Evolutionary conservation across 257 asterid species (phyloP), one percentile per base, ranked within the genome.

Genomic region (Solanum pinnatisectum): DNA sequence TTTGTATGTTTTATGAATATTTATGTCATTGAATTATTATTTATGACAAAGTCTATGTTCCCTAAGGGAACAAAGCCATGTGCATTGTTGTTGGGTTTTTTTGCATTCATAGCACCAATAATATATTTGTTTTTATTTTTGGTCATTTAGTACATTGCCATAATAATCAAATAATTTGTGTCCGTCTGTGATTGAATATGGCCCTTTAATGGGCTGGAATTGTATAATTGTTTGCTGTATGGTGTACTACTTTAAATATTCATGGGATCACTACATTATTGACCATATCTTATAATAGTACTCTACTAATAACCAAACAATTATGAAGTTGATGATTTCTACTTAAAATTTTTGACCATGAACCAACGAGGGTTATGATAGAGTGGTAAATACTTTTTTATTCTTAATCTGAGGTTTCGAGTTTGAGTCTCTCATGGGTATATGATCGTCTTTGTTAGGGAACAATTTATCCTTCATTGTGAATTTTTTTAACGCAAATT

Each of bases 31-130:
- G 88, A 89, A 89, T 88, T 91, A 27, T 73, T 92, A 37, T 35
- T 89, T 87, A 92, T 88, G 88, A 89, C 90, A 84, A 86, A 84
- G 86, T 90, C 67, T 90, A 89, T 90, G 89, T 56, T 86, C 52
- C 68, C 33, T 33, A 71, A 85, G 96, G 98, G 96, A 91, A 93
- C 96, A 94, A 87, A 72, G 68, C 91, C 98, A 94, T 93, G 98
- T 94, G 98, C 91, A 90, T 71, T 91, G 94, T 93, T 91, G 88
- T 89, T 91, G 94, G 95, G 86, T 52, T 60, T 73, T 84, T 86
- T 89, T 90, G 88, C 91, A 90, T 85, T 91, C 72, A 88, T 90
- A 87, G 49, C 18, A 56, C 86, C 44, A 90, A 86, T 88, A 83
- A 59, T 60, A 88, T 89, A 46, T 59, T 39, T 42, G 56, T 73